Percentiles rank a stretch among this genome's conserved stretches.
Evolutionary conservation across 345 rosid species (phyloP).

Genomic region (Tarenaya hassleriana): DNA sequence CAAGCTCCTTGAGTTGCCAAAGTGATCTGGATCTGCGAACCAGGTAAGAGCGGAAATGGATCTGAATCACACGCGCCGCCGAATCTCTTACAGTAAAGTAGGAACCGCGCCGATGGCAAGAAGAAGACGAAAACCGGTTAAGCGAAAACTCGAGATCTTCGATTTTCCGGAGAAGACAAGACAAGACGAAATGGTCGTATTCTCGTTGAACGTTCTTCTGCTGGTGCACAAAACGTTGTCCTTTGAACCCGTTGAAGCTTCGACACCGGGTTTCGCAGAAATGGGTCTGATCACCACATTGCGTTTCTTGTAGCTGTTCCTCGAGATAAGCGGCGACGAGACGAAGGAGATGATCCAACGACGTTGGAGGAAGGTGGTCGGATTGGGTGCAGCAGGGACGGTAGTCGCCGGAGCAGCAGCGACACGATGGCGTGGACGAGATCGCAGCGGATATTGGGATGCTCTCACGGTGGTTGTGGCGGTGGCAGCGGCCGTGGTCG

Average conservation of each 20-base stretch:
- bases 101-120: conserved; percentile 18
- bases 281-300: conserved; percentile 20
- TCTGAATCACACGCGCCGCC: conserved; percentile 79
- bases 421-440: conserved; percentile 16
- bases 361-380: conserved; percentile 26
- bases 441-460: conserved; percentile 5
- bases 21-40: conserved; percentile 74
- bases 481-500: conserved; percentile 25
- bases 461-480: conserved; percentile 22
- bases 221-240: conserved; percentile 15
- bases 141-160: conserved; percentile 48
- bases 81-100: conserved; percentile 44
- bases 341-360: conserved; percentile 46
- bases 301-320: conserved; percentile 31
- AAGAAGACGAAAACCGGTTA: conserved; percentile 25
- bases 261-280: conserved; percentile 8
- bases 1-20: conserved; percentile 73
- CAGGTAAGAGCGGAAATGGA: conserved; percentile 68
- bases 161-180: conserved; percentile 51
- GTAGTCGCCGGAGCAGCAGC: conserved; percentile 28
- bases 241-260: conserved; percentile 12
- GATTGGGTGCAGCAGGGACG: conserved; percentile 26
- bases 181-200: conserved; percentile 27
- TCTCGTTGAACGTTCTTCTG: conserved; percentile 21
- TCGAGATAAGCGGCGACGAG: conserved; percentile 43